Base-by-base conservation (phyloP, 305 asterid species). In the Fraxinus velutina region DNA sequence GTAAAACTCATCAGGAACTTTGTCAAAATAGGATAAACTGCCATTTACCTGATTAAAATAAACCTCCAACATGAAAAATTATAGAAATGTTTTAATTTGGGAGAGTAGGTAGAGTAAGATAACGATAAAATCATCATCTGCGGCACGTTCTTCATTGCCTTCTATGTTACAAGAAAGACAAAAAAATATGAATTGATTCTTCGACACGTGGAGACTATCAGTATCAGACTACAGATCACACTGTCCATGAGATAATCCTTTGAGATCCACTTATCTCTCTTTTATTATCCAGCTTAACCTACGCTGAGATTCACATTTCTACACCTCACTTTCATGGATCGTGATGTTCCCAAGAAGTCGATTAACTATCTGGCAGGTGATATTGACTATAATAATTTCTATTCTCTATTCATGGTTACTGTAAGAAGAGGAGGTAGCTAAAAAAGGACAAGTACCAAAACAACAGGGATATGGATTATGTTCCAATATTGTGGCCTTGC, bases 1-100 rank as follows among this genome's bases (percentile, higher is more conserved):
- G 88, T 90, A 94, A 89, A 96, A 96, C 74, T 98, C 99, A 83
- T 94, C 94, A 12, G 92, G 96, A 71, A 94, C 83, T 85, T 88
- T 89, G 89, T 94, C 97, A 71, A 83, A 94, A 89, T 93, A 96
- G 37, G 99, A 96, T 77, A 94, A 86, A 86, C 96, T 89, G 73
- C 98, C 97, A 91, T 91, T 96, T 85, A 92, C 97, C 99, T 96
- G 94, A 86, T 79, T 79, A 77, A 84, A 66, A 79, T 64, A 78
- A 81, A 73, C 29, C 17, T 64, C 62, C 39, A 50, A 60, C 82
- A 78, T 72, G 77, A 78, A 68, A 80, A 85, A 17, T 77, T 15
- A 47, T 42, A 29, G 73, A 42, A 70, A 75, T 22, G n/a, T 24
- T 55, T 79, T 79, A 78, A 66, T 42, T 29, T 22, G 24, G 36